Percentiles rank a stretch among this genome's conserved stretches.
Conservation (phyloP, 2,329 filamentous ascomycete genomes). For the Didymella lethalis region DNA sequence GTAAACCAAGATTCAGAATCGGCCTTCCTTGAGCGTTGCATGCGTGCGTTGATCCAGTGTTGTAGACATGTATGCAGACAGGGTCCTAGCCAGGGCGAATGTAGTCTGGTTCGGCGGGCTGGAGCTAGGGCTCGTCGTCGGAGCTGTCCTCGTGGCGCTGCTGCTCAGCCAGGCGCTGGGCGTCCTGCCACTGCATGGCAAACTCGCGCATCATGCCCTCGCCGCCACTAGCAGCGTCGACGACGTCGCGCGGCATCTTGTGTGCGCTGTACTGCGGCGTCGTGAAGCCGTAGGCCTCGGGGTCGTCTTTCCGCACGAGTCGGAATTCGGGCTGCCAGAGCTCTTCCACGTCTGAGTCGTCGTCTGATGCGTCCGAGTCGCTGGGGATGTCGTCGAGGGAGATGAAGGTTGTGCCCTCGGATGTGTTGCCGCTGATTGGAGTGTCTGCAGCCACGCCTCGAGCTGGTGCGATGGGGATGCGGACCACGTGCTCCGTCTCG, state of each 20-base stretch:
- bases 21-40: too few species aligned
- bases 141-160: conserved; percentile 51
- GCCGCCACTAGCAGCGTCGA: conserved; percentile 67
- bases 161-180: conserved; percentile 52
- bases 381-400: conserved; percentile 12
- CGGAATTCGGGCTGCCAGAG: conserved; percentile 77
- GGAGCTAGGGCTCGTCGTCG: conserved; percentile 34
- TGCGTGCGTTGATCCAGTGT: too few species aligned
- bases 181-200: conserved; percentile 59
- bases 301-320: conserved; percentile 82
- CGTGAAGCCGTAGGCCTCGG: conserved; percentile 85
- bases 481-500: conserved; percentile 42
- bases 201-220: conserved; percentile 79
- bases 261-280: conserved; percentile 92
- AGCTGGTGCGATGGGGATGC: conserved; percentile 19
- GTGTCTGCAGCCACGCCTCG: neutral
- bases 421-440: neutral
- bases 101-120: too few species aligned
- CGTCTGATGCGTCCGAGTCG: conserved; percentile 45
- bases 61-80: too few species aligned
- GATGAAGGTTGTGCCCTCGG: conserved; percentile 6
- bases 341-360: conserved; percentile 59
- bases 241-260: conserved; percentile 92
- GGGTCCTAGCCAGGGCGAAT: too few species aligned
- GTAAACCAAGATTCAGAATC: conserved; percentile 2